Conservation (phyloP, 306 rosid genomes). For the Vigna trinervia region DNA sequence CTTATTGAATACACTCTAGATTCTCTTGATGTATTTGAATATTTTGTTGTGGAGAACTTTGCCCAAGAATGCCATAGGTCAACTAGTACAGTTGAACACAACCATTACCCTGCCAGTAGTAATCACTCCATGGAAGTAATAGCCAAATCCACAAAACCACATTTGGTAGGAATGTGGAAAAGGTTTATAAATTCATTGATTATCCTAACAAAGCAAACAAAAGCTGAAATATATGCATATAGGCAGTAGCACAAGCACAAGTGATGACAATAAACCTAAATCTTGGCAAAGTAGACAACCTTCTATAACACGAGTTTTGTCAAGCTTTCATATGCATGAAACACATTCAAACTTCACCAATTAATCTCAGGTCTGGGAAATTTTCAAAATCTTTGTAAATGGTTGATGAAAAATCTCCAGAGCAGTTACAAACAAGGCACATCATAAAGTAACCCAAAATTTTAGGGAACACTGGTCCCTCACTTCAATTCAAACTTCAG, state of each 20-base stretch:
- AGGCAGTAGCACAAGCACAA: slow-evolving; percentile 18
- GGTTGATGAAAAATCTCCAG: background rate
- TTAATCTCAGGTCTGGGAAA: background rate
- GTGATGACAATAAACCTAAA: slow-evolving; percentile 29
- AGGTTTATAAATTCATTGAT: background rate
- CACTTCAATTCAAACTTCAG: slow-evolving; percentile 39
- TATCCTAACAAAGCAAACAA: slow-evolving; percentile 13
- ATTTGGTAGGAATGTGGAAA: background rate
- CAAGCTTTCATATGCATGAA: background rate
- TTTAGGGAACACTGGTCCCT: slow-evolving; percentile 27
- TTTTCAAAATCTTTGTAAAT: slow-evolving; percentile 27
- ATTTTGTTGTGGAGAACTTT: background rate
- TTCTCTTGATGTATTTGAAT: background rate
- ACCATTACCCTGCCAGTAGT: background rate
- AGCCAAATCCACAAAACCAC: background rate
- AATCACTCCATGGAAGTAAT: background rate
- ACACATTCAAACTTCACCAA: slow-evolving; percentile 23
- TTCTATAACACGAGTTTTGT: slow-evolving; percentile 7
- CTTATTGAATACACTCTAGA: background rate
- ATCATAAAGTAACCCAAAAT: slow-evolving; percentile 37
- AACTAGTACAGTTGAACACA: slow-evolving; percentile 15
- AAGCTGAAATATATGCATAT: background rate
- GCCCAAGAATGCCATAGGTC: slow-evolving; percentile 12
- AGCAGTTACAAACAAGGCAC: slow-evolving; percentile 29
- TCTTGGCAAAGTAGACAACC: background rate